Conservation (phyloP, 2,329 filamentous ascomycete species). For the Neopestalotiopsis rosae region DNA sequence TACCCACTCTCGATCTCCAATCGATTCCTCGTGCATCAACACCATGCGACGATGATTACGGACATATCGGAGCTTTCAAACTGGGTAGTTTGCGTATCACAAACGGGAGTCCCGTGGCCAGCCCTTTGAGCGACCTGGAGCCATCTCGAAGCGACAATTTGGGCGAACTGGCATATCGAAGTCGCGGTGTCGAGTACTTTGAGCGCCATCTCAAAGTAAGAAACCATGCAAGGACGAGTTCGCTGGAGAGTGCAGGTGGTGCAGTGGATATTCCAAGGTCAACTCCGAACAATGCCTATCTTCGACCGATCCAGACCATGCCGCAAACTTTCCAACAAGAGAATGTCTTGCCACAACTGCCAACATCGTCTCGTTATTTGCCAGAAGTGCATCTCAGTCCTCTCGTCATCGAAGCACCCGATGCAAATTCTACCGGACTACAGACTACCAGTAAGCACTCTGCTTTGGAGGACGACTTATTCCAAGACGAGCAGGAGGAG, state of each 20-base stretch:
- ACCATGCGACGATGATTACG: conserved; percentile 62
- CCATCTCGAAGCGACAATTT: conserved; percentile 2
- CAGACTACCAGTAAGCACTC: conserved; percentile 54
- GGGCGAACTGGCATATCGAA: not conserved
- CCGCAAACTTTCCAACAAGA: not conserved
- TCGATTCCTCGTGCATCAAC: conserved; percentile 46
- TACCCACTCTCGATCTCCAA: conserved; percentile 28
- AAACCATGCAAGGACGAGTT: not conserved
- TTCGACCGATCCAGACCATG: not conserved
- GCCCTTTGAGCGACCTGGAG: conserved; percentile 34
- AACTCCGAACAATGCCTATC: not conserved
- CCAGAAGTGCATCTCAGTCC: conserved; percentile 26
- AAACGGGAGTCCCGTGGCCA: conserved; percentile 63
- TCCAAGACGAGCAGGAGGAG: conserved; percentile 45
- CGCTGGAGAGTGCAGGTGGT: not conserved
- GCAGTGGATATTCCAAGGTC: not conserved
- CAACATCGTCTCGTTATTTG: not conserved
- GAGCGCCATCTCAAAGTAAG: conserved; percentile 6
- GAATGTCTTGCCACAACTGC: not conserved
- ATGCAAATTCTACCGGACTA: conserved; percentile 38
- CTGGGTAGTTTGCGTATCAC: conserved; percentile 67
- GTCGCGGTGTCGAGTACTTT: conserved; percentile 23
- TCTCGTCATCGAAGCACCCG: conserved; percentile 39
- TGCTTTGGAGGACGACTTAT: conserved; percentile 53
- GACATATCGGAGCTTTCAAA: conserved; percentile 66